Evolutionary conservation across 805 yeast genomes (phyloP), one percentile per base, ranked within the genome.

Genomic region (Hanseniaspora clermontiae): DNA sequence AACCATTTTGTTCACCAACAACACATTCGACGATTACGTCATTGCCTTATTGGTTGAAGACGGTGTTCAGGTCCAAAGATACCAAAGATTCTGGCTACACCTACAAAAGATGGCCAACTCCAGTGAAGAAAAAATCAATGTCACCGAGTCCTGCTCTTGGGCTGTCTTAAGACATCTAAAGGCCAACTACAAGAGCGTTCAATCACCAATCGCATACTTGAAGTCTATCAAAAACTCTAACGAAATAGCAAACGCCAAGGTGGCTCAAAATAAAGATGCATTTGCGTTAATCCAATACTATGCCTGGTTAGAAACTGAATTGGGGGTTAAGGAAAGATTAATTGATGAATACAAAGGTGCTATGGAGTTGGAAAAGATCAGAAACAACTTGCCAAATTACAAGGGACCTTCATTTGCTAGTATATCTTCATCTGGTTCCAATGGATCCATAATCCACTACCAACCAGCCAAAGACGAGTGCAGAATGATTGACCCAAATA

Each of bases 241-340:
- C 1, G 98, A 93, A 67, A 73, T 87, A 19, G 67, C 71, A 49
- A 91, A 91, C 53, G 84, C 88, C 36, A 78, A 74, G 60, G 67
- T 70, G 5, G 93, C 96, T 0, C 98, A 93, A 66, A 71, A 79
- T 52, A 84, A 83, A 63, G 97, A 95, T 68, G 93, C 95, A 1
- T 74, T 83, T 43, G 89, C 93, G 0, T 72, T 88, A 34, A 75
- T 80, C 27, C 77, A 84, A 58, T 87, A 82, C 61, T 77, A 86
- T 59, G 78, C 95, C 0, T 93, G 97, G 97, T 70, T 91, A 29
- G 87, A 88, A 61, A 71, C 78, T 51, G 76, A 79, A 59, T 66
- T 87, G 36, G 65, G 69, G 39, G 63, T 63, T 51, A 64, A 69
- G 39, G 72, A 70, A 27, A 64, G 68, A n/a, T 60, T 75, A 54